Evolutionary conservation across 495 filamentous ascomycete species (phyloP).

Genomic region (Xylaria flabelliformis): DNA sequence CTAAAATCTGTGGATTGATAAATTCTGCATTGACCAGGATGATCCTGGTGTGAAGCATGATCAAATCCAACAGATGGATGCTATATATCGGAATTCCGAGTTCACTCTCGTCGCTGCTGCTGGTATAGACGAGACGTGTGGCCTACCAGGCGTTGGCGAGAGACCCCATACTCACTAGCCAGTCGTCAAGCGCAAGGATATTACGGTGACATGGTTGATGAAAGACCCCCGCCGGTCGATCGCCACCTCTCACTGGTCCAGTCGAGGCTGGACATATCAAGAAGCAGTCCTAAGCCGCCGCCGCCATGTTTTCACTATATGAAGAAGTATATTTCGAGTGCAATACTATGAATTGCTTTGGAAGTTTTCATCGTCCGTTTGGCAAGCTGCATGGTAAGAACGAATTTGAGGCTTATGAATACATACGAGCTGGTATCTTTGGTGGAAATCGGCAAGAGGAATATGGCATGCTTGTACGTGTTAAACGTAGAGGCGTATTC

Average conservation of each 20-base stretch:
- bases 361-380: constrained; percentile 11
- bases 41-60: background rate
- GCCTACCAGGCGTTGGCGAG: background rate
- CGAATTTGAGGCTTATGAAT: background rate
- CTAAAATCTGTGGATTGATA: background rate
- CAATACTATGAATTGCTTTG: constrained; percentile 34
- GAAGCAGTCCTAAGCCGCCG: constrained; percentile 44
- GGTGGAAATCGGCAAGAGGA: background rate
- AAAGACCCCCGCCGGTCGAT: background rate
- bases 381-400: background rate
- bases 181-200: background rate
- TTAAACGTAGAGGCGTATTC: constrained; percentile 28
- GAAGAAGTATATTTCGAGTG: constrained; percentile 50
- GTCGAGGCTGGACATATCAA: constrained; percentile 53
- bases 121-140: background rate
- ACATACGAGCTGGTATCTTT: background rate
- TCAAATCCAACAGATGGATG: background rate
- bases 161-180: background rate
- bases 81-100: background rate
- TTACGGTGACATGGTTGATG: background rate
- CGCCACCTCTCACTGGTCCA: background rate
- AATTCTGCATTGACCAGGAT: background rate
- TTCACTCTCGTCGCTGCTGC: background rate
- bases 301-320: constrained; percentile 43
- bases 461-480: background rate